phyloP scores from a whole-genome alignment of 2,329 filamentous ascomycete genomes.

The Aureobasidium leucospermi region DNA sequence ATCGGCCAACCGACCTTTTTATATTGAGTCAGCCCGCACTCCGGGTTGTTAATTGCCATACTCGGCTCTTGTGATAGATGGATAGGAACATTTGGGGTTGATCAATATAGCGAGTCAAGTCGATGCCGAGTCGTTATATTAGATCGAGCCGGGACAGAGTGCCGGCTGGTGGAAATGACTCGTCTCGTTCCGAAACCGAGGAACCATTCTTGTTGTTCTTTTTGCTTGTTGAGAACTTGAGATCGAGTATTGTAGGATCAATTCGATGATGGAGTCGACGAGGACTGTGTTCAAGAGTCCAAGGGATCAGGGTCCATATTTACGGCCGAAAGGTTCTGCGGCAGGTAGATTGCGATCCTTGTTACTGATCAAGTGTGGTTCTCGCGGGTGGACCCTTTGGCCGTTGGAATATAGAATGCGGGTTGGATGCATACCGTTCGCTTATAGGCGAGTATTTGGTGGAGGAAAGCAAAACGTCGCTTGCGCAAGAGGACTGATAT shows the following conservation, averaged over 20 bases:
- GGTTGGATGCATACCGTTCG: conserved; percentile 2
- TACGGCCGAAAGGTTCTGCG: neutral
- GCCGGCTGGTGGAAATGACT: neutral
- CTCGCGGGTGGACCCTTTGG: neutral
- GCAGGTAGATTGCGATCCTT: neutral
- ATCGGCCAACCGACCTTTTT: neutral
- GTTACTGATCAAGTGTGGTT: neutral
- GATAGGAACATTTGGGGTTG: no score
- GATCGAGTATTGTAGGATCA: neutral
- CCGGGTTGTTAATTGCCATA: neutral
- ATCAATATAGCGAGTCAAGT: neutral
- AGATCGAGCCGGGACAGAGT: neutral
- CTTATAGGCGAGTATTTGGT: conserved; percentile 1
- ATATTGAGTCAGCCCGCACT: neutral
- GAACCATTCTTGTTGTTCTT: neutral
- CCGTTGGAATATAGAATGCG: neutral
- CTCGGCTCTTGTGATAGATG: no score
- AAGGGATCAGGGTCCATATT: neutral
- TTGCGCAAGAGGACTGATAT: neutral
- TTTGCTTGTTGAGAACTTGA: neutral
- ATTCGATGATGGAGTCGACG: neutral
- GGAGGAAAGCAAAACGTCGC: neutral
- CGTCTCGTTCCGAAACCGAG: conserved; percentile 5
- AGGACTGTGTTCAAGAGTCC: no score
- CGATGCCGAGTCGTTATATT: neutral